A percentile compares a stretch with the other conserved stretches of the same genome.
phyloP scores from a whole-genome alignment of 805 yeast genomes.

The Candida ulmi region DNA sequence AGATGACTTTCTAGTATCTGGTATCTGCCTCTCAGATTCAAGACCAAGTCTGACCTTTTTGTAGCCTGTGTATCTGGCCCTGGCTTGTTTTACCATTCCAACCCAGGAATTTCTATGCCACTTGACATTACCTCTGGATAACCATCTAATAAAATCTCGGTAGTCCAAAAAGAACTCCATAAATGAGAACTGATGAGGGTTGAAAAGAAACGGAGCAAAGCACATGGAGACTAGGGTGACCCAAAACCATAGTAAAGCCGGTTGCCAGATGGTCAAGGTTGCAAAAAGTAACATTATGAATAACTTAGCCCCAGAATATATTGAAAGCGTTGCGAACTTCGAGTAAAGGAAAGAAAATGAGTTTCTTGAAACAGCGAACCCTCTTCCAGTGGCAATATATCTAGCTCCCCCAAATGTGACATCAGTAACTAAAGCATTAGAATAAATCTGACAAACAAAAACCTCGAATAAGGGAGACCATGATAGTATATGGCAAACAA shows the following conservation, averaged over 20 bases:
- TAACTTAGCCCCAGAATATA: slow-evolving; percentile 71
- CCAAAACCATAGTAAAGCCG: slow-evolving; percentile 71
- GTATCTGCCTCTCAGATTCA: slow-evolving; percentile 54
- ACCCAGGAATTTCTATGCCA: slow-evolving; percentile 77
- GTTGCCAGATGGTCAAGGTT: slow-evolving; percentile 76
- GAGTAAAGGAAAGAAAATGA: slow-evolving; percentile 71
- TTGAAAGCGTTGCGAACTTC: slow-evolving; percentile 68
- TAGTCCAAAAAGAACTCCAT: slow-evolving; percentile 69
- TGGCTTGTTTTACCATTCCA: slow-evolving; percentile 61
- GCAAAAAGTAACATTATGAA: slow-evolving; percentile 70
- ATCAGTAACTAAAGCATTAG: slow-evolving; percentile 69
- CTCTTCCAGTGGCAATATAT: slow-evolving; percentile 90
- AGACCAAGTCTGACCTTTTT: slow-evolving; percentile 68
- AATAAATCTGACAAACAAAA: slow-evolving; percentile 89
- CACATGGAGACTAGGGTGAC: slow-evolving; percentile 59
- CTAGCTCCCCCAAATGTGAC: slow-evolving; percentile 87
- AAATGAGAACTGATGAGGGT: slow-evolving; percentile 73
- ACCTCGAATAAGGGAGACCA: slow-evolving; percentile 91
- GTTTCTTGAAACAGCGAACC: slow-evolving; percentile 81
- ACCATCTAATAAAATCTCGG: slow-evolving; percentile 61
- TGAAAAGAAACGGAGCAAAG: slow-evolving; percentile 67
- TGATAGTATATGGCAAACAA: slow-evolving; percentile 71
- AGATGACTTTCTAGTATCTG: slow-evolving; percentile 70
- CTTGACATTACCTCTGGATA: slow-evolving; percentile 69
- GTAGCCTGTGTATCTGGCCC: slow-evolving; percentile 91